Evolutionary conservation across 2,329 filamentous ascomycete species (phyloP).

Genomic region (Periconia macrospinosa): DNA sequence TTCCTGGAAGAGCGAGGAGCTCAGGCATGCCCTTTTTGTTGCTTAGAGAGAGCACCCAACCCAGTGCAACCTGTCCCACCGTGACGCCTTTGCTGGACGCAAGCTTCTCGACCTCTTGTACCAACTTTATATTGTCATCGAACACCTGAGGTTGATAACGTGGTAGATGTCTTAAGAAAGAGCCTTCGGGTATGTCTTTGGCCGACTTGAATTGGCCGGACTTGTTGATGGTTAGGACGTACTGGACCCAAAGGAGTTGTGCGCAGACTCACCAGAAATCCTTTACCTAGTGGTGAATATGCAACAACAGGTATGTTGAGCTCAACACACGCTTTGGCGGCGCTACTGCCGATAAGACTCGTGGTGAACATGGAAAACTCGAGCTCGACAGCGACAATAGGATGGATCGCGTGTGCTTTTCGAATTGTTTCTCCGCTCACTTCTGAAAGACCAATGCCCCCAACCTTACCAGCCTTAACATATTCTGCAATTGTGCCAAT

Average conservation of each 20-base stretch:
- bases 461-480: constrained; percentile 47
- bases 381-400: constrained; percentile 62
- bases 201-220: constrained; percentile 47
- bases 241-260: constrained; percentile 52
- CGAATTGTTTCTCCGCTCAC: constrained; percentile 50
- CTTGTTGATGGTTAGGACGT: constrained; percentile 40
- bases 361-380: constrained; percentile 62
- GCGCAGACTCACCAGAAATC: constrained; percentile 53
- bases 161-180: constrained; percentile 52
- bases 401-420: constrained; percentile 55
- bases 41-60: constrained; percentile 60
- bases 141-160: constrained; percentile 68
- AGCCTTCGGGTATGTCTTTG: constrained; percentile 64
- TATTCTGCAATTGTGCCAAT: constrained; percentile 45
- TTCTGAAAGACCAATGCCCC: constrained; percentile 51
- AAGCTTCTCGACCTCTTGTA: constrained; percentile 59
- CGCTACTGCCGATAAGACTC: constrained; percentile 60
- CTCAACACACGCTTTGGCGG: constrained; percentile 61
- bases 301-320: constrained; percentile 67
- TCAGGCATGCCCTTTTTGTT: constrained; percentile 56
- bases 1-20: constrained; percentile 69
- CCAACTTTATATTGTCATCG: constrained; percentile 65
- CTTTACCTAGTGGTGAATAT: constrained; percentile 71
- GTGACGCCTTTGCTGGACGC: constrained; percentile 63
- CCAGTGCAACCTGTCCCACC: constrained; percentile 66